Conservation (phyloP, 345 rosid genomes). For the Acer yangbiense region DNA sequence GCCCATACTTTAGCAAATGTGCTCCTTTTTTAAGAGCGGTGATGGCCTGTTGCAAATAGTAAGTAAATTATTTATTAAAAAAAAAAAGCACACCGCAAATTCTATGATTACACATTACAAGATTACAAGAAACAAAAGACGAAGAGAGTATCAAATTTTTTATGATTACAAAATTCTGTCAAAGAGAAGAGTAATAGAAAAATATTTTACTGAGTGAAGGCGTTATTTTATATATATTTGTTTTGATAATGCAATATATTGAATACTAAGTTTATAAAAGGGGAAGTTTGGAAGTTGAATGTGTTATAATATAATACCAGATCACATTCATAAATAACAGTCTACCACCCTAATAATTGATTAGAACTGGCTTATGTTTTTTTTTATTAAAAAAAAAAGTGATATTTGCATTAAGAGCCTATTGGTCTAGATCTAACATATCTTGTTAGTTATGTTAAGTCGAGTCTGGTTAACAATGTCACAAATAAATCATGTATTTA, state of each 20-base stretch:
- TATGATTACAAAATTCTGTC: not conserved
- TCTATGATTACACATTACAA: not conserved
- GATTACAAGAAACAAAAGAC: not conserved
- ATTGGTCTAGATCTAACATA: not conserved
- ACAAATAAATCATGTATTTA: not conserved
- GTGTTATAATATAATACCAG: not conserved
- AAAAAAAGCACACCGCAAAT: constrained; percentile 7
- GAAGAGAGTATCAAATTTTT: not conserved
- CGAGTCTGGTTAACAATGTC: not conserved
- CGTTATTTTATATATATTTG: not conserved
- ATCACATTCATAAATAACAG: not conserved
- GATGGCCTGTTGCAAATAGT: constrained; percentile 54
- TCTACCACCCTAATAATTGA: not conserved
- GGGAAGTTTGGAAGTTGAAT: not conserved
- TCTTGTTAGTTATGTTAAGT: not conserved
- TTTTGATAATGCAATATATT: not conserved
- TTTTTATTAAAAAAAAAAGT: not conserved
- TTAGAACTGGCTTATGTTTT: not conserved
- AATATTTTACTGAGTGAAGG: not conserved
- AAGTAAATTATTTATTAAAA: not conserved
- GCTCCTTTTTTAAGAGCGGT: constrained; percentile 84
- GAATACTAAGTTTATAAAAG: constrained; percentile 10
- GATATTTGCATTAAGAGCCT: not conserved
- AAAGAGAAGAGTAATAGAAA: not conserved
- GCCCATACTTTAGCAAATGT: constrained; percentile 72